These are phyloP conservation scores for Trypanosoma melophagium DNA, from an alignment of 208 protist genomes.

Conservation along the genomic window DNA sequence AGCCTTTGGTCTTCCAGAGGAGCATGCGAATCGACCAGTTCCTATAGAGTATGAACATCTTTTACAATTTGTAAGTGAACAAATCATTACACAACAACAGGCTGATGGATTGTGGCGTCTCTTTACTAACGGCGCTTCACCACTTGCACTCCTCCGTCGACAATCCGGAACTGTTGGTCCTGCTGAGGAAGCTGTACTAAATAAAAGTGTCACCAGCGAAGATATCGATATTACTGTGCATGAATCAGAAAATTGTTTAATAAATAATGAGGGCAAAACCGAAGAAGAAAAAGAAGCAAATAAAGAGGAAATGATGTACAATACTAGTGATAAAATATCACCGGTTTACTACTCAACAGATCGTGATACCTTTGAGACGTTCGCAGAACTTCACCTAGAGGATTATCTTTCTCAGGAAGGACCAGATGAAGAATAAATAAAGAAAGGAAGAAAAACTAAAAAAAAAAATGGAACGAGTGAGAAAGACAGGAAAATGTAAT, in stretches of 20 bases:
- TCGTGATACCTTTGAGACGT: slow-evolving; percentile 49
- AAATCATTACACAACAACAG: slow-evolving; percentile 76
- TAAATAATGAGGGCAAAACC: slow-evolving; percentile 2
- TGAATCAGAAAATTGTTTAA: background rate
- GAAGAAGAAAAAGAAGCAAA: slow-evolving; percentile 26
- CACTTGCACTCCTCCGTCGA: slow-evolving; percentile 20
- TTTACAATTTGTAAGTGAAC: slow-evolving; percentile 70
- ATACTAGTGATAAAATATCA: slow-evolving; percentile 10
- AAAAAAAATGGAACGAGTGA: no score
- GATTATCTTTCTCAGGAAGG: slow-evolving; percentile 24
- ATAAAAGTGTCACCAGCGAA: background rate
- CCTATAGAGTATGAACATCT: slow-evolving; percentile 75
- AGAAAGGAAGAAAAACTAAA: no score
- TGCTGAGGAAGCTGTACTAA: background rate
- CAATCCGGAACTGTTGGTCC: background rate
- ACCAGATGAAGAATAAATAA: slow-evolving; percentile 4
- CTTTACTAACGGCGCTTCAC: slow-evolving; percentile 38
- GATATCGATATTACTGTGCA: background rate
- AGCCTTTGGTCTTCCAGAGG: slow-evolving; percentile 44
- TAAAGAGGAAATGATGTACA: slow-evolving; percentile 11
- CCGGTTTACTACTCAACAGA: slow-evolving; percentile 13
- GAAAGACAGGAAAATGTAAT: no score
- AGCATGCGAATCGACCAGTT: slow-evolving; percentile 43
- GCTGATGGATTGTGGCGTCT: slow-evolving; percentile 77
- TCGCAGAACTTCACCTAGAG: slow-evolving; percentile 33